A percentile compares a stretch with the other conserved stretches of the same genome.
Conservation (phyloP, 2,329 filamentous ascomycete genomes). For the Xylariaceae sp. region DNA sequence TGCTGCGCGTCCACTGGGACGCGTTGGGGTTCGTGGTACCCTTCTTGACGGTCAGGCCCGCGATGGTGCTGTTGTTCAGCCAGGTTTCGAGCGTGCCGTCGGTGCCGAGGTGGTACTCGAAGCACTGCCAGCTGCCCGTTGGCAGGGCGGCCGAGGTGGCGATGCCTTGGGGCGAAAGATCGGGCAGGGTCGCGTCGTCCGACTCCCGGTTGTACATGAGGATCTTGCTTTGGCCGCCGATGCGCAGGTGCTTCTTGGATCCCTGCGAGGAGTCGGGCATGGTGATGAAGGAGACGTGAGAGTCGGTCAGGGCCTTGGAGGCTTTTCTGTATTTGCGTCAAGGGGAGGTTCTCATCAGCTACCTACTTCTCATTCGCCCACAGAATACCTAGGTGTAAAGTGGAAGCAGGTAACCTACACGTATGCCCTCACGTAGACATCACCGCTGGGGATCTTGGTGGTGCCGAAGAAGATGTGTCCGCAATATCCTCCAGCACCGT, state of each 20-base stretch:
- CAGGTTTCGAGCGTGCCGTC: constrained; percentile 57
- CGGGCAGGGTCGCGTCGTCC: constrained; percentile 57
- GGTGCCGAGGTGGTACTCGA: constrained; percentile 55
- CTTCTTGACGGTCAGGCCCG: constrained; percentile 44
- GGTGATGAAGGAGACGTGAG: constrained; percentile 59
- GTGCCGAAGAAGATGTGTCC: constrained; percentile 59
- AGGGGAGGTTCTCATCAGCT: too few relatives aligned
- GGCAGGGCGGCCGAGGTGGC: constrained; percentile 47
- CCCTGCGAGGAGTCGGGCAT: constrained; percentile 55
- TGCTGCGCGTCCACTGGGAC: constrained; percentile 46
- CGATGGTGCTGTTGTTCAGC: constrained; percentile 47
- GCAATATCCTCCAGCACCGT: constrained; percentile 49
- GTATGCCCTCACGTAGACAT: constrained; percentile 52
- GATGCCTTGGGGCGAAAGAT: constrained; percentile 54
- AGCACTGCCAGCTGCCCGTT: constrained; percentile 49
- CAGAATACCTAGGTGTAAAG: too few relatives aligned
- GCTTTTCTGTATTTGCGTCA: constrained; percentile 43
- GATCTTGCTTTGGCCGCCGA: constrained; percentile 55
- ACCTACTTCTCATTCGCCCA: too few relatives aligned
- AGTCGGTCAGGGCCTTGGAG: constrained; percentile 50
- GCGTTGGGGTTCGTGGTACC: constrained; percentile 47
- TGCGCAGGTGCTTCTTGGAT: constrained; percentile 54
- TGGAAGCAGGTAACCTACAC: constrained; percentile 50
- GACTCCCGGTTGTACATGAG: constrained; percentile 61
- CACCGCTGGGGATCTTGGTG: constrained; percentile 47